Base-by-base conservation (phyloP, 805 yeast genomes). In the Candida anglica region DNA sequence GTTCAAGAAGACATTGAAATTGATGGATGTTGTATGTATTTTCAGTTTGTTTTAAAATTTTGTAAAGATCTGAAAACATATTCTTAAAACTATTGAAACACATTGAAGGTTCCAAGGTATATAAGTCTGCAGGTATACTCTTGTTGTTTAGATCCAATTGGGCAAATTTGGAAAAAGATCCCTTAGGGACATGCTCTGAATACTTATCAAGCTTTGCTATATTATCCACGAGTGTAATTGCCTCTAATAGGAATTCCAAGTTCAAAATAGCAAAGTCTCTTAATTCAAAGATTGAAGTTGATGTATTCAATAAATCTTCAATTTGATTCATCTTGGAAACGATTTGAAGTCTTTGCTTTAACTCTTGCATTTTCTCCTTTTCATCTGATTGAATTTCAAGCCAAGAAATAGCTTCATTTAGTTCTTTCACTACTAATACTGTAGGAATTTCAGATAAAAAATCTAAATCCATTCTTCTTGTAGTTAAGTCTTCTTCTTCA, bases 401-500 rank as follows among this genome's bases (percentile, higher is more conserved):
- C 64, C 66, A 66, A 2, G 32, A 40, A 1, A 67, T 49, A 1
- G 73, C 48, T 6, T 38, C 39, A 3, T 61, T 53, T 5, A 78
- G 38, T n/a, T 53, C 59, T 6, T 46, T 42, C 4, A 48, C 20
- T 0, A 60, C 52, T 6, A 44, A 40, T 14, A 45, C 48, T 3
- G 50, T 33, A 9, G 53, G 37, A 6, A 60, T 47, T 30, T 44
- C 50, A 10, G 33, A 30, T 30, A 64, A 51, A 34, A 58, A 60
- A 39, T 43, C 47, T 69, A 66, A 46, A 24, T 77, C 79, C 79
- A 81, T 76, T 10, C 69, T 66, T 44, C 81, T 75, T 1, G 82
- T 73, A 36, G 79, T 78, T 20, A 84, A 58, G 56, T 85, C 94
- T 50, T 84, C 93, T 47, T 81, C 93, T 48, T 83, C 87, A 42